These are phyloP conservation scores for Trichoderma lentiforme DNA, from an alignment of 2,329 filamentous ascomycete species.

Conservation along the genomic window DNA sequence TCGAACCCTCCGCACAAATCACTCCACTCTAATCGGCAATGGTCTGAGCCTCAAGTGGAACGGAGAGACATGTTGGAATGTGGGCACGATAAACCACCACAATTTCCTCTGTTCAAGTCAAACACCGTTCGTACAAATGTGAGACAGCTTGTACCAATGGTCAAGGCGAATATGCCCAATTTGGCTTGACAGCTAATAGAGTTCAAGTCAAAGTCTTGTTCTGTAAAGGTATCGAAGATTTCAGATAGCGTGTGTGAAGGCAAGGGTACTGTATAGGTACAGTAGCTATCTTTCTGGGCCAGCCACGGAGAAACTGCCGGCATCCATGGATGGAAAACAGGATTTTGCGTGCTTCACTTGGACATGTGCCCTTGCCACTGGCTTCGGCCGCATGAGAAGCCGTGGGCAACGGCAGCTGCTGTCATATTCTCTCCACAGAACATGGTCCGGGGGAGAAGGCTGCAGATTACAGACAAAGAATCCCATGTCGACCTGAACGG, in stretches of 20 bases:
- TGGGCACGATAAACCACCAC: slow-evolving; percentile 7
- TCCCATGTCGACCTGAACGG: not conserved
- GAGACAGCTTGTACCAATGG: slow-evolving; percentile 29
- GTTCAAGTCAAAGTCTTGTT: slow-evolving; percentile 13
- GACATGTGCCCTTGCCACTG: not conserved
- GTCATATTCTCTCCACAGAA: not conserved
- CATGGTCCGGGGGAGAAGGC: not conserved
- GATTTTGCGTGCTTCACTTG: not conserved
- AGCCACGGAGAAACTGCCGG: not conserved
- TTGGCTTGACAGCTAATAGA: slow-evolving; percentile 2
- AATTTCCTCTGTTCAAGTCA: slow-evolving; percentile 28
- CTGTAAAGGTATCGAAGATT: not conserved
- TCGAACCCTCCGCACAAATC: not conserved
- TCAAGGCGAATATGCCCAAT: not conserved
- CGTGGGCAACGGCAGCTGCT: not conserved
- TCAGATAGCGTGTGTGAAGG: not conserved
- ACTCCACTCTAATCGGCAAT: slow-evolving; percentile 1
- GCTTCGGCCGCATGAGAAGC: not conserved
- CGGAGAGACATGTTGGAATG: slow-evolving; percentile 20
- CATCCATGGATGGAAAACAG: not conserved
- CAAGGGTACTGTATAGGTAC: not conserved
- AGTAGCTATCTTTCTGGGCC: not conserved
- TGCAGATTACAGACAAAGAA: not conserved
- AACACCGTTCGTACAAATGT: slow-evolving; percentile 24
- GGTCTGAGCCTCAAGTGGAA: slow-evolving; percentile 13